A percentile compares a stretch with the other conserved stretches of the same genome.
Conservation (phyloP, 768 basidiomycete species). For the Boletus reticuloceps region DNA sequence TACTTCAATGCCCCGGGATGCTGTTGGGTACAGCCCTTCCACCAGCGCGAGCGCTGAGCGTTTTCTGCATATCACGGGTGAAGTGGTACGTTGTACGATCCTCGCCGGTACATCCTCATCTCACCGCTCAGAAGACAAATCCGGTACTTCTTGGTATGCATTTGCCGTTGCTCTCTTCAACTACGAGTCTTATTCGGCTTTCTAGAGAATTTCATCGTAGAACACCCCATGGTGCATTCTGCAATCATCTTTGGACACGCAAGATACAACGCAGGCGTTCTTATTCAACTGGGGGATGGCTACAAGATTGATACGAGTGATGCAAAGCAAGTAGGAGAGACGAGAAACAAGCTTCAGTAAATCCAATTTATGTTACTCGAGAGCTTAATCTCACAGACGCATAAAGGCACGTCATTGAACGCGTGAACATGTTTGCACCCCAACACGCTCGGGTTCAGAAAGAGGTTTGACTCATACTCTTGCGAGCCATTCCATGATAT, state of each 20-base stretch:
- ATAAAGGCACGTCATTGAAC: slow-evolving; percentile 12
- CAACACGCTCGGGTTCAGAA: slow-evolving; percentile 21
- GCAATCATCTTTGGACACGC: slow-evolving; percentile 23
- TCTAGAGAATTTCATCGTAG: slow-evolving; percentile 13
- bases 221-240: slow-evolving; percentile 13
- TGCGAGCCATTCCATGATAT: background rate
- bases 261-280: slow-evolving; percentile 16
- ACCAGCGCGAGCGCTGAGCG: background rate
- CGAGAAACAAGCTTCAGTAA: slow-evolving; percentile 16
- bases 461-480: slow-evolving; percentile 8
- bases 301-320: slow-evolving; percentile 10
- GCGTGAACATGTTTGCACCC: slow-evolving; percentile 21
- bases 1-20: background rate
- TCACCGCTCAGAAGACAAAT: slow-evolving; percentile 12
- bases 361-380: background rate
- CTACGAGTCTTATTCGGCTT: background rate
- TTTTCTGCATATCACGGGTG: slow-evolving; percentile 15
- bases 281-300: slow-evolving; percentile 13
- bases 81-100: slow-evolving; percentile 10
- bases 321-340: slow-evolving; percentile 7
- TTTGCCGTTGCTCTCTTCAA: background rate
- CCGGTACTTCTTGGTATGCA: slow-evolving; percentile 16
- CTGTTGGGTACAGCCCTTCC: background rate
- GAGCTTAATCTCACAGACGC: background rate
- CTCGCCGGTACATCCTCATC: background rate